Base-by-base conservation (phyloP, 2,329 filamentous ascomycete species). In the Claviceps quebecensis region DNA sequence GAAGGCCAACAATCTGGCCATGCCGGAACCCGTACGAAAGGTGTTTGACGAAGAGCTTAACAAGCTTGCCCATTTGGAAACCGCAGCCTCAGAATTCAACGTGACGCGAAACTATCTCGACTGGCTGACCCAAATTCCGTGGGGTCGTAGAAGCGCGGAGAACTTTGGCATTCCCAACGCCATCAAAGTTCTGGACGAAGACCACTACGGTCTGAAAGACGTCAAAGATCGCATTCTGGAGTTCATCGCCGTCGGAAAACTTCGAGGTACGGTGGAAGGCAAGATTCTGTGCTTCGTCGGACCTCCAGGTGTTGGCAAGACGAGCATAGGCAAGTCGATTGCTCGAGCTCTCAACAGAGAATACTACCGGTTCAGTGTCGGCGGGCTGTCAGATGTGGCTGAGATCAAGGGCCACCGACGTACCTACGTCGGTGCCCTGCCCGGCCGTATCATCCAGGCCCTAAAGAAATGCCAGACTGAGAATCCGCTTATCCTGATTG, bases 391-490 rank as follows among this genome's bases (percentile, higher is more conserved):
- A 4, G 93, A 98, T 68, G 94, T 98, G 56, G 93, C 93, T 17
- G 93, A 98, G 67, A 97, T 98, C 75, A 98, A 98, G 73, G 93
- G 93, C 48, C 93, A 98, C 66, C 80, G 93, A 61, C 80, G 93
- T 60, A 98, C 93, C 2, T 98, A 98, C 60, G 93, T 98, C 50
- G 93, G 94, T 56, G 93, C 93, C 26, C 73, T 98, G 38, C 93
- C 93, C 4, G 94, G 93, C 48, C 86, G 94, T 53, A 95, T 98
- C 64, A 97, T 98, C 55, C 94, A 98, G 68, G 93, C 93, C 1
- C 72, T 98, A 61, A 98, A 98, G 76, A 98, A 98, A 69, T 97
- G 91, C 65, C 90, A 97, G 71, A 98, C 93, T 0, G 94, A 98
- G 69, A 98, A 98, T 66, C 93, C 93, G 29, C 75, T 98, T 34